A percentile compares a stretch with the other conserved stretches of the same genome.
phyloP scores from a whole-genome alignment of 1,139 yeast species.

The Lodderomyces margitis region DNA sequence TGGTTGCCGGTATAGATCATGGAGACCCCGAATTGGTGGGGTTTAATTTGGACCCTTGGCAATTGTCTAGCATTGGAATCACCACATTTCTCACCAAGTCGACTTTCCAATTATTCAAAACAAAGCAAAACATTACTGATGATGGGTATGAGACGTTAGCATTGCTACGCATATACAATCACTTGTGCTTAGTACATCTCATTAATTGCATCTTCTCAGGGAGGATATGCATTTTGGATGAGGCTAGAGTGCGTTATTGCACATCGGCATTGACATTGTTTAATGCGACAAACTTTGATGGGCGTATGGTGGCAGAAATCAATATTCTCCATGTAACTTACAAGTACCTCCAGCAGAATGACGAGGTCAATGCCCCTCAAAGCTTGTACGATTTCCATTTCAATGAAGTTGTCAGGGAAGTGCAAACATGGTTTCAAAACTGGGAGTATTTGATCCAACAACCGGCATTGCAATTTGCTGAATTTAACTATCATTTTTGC shows the following conservation, averaged over 20 bases:
- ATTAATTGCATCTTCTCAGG: slow-evolving; percentile 71
- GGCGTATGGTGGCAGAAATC: slow-evolving; percentile 79
- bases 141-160: slow-evolving; percentile 29
- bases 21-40: slow-evolving; percentile 16
- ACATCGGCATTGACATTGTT: slow-evolving; percentile 59
- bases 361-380: background rate
- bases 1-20: slow-evolving; percentile 22
- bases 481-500: slow-evolving; percentile 68
- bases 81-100: slow-evolving; percentile 54
- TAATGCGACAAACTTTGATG: slow-evolving; percentile 76
- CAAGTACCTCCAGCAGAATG: slow-evolving; percentile 48
- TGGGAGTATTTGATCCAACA: slow-evolving; percentile 74
- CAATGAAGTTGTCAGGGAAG: slow-evolving; percentile 29
- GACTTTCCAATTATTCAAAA: slow-evolving; percentile 30
- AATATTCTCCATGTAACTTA: slow-evolving; percentile 62
- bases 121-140: slow-evolving; percentile 10
- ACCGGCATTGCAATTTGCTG: slow-evolving; percentile 76
- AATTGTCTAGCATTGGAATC: slow-evolving; percentile 55
- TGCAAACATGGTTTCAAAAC: slow-evolving; percentile 62
- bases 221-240: slow-evolving; percentile 71
- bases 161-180: slow-evolving; percentile 66
- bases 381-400: slow-evolving; percentile 21
- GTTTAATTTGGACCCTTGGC: slow-evolving; percentile 57
- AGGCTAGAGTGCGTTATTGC: slow-evolving; percentile 60
- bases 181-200: slow-evolving; percentile 66